Conservation (phyloP, 805 yeast species). For the Ogataea corticis region DNA sequence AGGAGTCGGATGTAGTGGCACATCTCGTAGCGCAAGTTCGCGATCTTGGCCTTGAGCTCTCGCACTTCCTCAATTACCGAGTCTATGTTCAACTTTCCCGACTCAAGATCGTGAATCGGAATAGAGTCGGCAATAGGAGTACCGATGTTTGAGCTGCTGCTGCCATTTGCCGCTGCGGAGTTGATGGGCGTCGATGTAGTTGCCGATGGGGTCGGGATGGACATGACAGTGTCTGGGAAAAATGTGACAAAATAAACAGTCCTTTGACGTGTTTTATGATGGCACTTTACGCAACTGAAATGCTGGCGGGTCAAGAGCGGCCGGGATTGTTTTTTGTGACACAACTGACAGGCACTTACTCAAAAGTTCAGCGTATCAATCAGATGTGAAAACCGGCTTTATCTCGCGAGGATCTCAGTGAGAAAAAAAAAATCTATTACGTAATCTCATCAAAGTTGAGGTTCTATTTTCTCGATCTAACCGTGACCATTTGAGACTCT, state of each 20-base stretch:
- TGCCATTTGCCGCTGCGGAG: constrained; percentile 4
- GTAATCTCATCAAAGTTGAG: background rate
- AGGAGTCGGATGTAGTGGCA: constrained; percentile 35
- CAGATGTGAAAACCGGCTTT: too few relatives aligned
- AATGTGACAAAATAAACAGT: background rate
- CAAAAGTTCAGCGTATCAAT: too few relatives aligned
- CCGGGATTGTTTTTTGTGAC: too few relatives aligned
- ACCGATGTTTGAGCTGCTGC: constrained; percentile 3
- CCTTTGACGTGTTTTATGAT: background rate
- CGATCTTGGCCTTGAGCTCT: constrained; percentile 31
- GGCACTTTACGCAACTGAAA: too few relatives aligned
- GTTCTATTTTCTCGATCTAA: constrained; percentile 18
- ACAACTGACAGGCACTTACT: too few relatives aligned
- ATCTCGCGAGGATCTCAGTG: too few relatives aligned
- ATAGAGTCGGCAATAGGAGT: constrained; percentile 25
- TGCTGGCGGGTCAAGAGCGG: too few relatives aligned
- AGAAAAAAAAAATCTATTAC: background rate
- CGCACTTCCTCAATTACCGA: constrained; percentile 39
- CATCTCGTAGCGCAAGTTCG: constrained; percentile 42
- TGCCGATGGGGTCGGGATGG: constrained; percentile 20
- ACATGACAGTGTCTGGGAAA: constrained; percentile 6
- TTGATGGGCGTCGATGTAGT: constrained; percentile 20
- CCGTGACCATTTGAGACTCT: constrained; percentile 30
- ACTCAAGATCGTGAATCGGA: constrained; percentile 41
- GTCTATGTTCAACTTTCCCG: constrained; percentile 37